Evolutionary conservation across 2,329 filamentous ascomycete genomes (phyloP).

Genomic region (Onygenales sp.): DNA sequence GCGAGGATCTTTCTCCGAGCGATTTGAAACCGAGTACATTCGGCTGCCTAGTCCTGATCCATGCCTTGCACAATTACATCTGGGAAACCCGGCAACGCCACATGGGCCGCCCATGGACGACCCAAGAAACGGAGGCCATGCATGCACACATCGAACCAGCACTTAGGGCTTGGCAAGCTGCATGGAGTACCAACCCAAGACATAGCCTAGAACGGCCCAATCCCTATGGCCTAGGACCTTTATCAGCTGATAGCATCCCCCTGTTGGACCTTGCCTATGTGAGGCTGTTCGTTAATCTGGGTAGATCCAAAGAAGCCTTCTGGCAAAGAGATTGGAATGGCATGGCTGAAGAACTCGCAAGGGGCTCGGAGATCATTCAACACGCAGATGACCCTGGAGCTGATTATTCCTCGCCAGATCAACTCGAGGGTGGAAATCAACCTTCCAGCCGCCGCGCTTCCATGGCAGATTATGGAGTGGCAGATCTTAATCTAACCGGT

Average conservation of each 20-base stretch:
- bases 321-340: conserved; percentile 91
- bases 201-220: conserved; percentile 80
- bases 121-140: conserved; percentile 90
- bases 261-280: conserved; percentile 87
- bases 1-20: conserved; percentile 45
- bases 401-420: conserved; percentile 22
- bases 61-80: conserved; percentile 93
- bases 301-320: conserved; percentile 81
- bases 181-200: conserved; percentile 78
- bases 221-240: conserved; percentile 67
- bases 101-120: conserved; percentile 79
- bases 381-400: conserved; percentile 40
- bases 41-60: conserved; percentile 83
- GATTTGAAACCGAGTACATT: conserved; percentile 79
- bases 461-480: conserved; percentile 26
- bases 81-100: conserved; percentile 94
- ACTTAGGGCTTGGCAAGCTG: conserved; percentile 84
- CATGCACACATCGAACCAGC: conserved; percentile 91
- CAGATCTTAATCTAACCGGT: conserved; percentile 26
- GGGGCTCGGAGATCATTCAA: conserved; percentile 64
- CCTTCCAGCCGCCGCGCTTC: conserved; percentile 23
- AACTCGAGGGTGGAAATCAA: conserved; percentile 12
- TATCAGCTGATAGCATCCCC: conserved; percentile 85
- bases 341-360: conserved; percentile 77
- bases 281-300: conserved; percentile 85